These are phyloP conservation scores for Pilasporangium apinafurcum DNA, from an alignment of 352 stramenopile species.

Conservation along the genomic window DNA sequence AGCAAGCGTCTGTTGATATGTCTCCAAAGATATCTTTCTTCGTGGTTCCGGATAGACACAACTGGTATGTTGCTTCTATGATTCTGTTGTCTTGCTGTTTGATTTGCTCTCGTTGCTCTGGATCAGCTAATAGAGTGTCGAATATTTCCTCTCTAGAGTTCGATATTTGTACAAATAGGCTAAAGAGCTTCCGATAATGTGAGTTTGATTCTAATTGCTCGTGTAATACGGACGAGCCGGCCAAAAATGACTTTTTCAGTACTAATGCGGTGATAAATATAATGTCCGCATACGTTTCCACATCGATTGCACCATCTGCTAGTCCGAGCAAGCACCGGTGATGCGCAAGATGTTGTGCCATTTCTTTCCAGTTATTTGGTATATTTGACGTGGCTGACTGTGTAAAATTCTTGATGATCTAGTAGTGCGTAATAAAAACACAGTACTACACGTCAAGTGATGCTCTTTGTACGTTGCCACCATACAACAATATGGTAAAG, in stretches of 20 bases:
- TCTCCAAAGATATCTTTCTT: no score
- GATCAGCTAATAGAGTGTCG: no score
- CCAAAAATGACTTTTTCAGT: conserved; percentile 7
- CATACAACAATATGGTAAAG: no score
- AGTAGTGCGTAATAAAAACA: background rate
- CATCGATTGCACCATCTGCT: conserved; percentile 9
- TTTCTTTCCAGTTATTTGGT: conserved; percentile 12
- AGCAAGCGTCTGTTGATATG: no score
- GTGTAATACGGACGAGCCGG: conserved; percentile 14
- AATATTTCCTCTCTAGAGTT: conserved; percentile 6
- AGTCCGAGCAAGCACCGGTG: conserved; percentile 17
- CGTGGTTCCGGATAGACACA: no score
- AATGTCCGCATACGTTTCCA: conserved; percentile 10
- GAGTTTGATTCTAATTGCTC: conserved; percentile 13
- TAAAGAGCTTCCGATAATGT: conserved; percentile 15
- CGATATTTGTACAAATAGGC: conserved; percentile 9
- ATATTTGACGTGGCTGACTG: conserved; percentile 7
- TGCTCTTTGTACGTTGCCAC: no score
- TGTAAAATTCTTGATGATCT: conserved; percentile 22
- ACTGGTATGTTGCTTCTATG: no score
- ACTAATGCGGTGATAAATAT: conserved; percentile 10
- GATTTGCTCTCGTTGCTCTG: no score
- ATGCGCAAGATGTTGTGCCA: conserved; percentile 19
- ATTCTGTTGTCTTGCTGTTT: no score
- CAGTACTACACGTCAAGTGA: no score